Conservation (phyloP, 2,329 filamentous ascomycete genomes). For the Colletotrichum melonis region DNA sequence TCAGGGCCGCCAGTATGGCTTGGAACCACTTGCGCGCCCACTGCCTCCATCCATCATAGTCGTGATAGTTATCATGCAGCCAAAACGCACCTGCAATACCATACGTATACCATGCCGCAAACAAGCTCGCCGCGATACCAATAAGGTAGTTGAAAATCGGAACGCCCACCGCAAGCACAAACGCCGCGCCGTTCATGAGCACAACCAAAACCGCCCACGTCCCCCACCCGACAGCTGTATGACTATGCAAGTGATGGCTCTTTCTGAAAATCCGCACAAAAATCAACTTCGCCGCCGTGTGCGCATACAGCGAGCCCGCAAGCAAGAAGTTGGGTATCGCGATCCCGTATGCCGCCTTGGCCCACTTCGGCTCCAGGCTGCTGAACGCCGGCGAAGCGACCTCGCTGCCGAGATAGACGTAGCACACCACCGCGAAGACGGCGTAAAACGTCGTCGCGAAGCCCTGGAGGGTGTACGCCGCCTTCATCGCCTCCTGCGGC, state of each 20-base stretch:
- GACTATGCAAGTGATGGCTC: constrained; percentile 57
- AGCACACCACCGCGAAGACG: constrained; percentile 61
- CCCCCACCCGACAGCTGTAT: constrained; percentile 58
- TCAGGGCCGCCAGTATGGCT: constrained; percentile 51
- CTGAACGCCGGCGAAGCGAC: constrained; percentile 60
- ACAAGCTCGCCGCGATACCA: constrained; percentile 60
- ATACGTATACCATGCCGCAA: constrained; percentile 66
- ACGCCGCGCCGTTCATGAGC: constrained; percentile 56
- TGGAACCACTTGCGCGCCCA: constrained; percentile 53
- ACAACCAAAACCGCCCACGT: constrained; percentile 59
- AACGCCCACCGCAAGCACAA: constrained; percentile 57
- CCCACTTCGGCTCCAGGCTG: constrained; percentile 56
- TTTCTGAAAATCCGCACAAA: constrained; percentile 61
- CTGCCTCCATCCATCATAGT: constrained; percentile 49
- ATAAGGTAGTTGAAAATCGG: constrained; percentile 66
- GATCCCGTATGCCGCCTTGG: constrained; percentile 62
- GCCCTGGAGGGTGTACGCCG: constrained; percentile 60
- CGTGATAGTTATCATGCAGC: constrained; percentile 60
- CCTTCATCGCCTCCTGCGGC: constrained; percentile 62
- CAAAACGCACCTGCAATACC: constrained; percentile 64
- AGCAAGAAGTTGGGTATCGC: constrained; percentile 63
- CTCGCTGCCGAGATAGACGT: constrained; percentile 58
- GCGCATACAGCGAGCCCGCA: constrained; percentile 60
- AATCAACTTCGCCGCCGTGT: constrained; percentile 62
- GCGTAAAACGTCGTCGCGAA: constrained; percentile 63